These are phyloP conservation scores for Spizellomyces sp. DNA, from an alignment of 192 early-diverging fungal genomes.

Conservation along the genomic window DNA sequence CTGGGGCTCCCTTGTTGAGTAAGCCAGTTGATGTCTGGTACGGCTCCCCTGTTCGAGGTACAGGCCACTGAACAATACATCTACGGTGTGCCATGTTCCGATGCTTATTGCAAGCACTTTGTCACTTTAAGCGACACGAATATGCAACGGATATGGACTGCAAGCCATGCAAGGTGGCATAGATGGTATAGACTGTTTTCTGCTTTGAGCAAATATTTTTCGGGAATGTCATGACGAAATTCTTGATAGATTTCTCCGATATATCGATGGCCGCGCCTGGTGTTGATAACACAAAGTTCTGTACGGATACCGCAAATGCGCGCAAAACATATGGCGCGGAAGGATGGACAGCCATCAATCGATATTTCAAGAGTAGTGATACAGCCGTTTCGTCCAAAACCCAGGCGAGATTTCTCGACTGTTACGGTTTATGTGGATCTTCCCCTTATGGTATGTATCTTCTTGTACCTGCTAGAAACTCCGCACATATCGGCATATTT, in stretches of 20 bases:
- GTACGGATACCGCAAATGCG: not conserved
- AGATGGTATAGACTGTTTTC: not conserved
- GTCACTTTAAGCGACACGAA: not conserved
- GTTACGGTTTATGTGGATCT: not conserved
- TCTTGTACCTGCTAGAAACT: too few relatives aligned
- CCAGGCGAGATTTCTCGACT: constrained; percentile 3
- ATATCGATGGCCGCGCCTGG: not conserved
- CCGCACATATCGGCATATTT: not conserved
- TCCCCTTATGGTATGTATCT: not conserved
- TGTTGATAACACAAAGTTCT: not conserved
- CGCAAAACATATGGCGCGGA: not conserved
- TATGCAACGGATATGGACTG: not conserved
- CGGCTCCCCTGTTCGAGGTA: not conserved
- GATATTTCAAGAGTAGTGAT: not conserved
- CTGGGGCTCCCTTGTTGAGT: not conserved
- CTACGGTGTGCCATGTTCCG: not conserved
- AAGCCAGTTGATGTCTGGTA: not conserved
- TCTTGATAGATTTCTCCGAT: constrained; percentile 4
- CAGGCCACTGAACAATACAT: not conserved
- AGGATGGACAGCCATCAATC: not conserved
- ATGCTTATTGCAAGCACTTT: not conserved
- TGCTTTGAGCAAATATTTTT: not conserved
- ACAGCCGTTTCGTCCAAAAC: not conserved
- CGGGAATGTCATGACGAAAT: not conserved
- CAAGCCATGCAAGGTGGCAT: not conserved